These are phyloP conservation scores for Alternaria sp. DNA, from an alignment of 2,329 filamentous ascomycete species.

Conservation along the genomic window DNA sequence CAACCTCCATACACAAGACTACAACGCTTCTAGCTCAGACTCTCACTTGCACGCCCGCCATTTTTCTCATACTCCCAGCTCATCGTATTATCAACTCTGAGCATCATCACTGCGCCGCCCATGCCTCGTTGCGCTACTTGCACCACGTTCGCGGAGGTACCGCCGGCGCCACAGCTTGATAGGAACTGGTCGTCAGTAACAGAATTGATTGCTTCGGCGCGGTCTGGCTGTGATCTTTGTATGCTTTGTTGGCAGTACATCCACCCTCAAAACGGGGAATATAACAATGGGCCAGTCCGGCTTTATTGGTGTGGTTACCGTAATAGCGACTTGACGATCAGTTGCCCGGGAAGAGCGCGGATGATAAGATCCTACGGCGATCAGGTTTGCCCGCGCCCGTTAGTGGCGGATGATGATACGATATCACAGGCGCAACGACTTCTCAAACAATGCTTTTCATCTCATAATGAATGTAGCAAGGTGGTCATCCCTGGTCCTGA, in stretches of 20 bases:
- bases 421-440: neutral
- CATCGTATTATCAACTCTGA: neutral
- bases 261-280: too few relatives aligned
- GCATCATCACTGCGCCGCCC: neutral
- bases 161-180: neutral
- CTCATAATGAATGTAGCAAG: neutral
- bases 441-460: neutral
- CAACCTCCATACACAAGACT: neutral
- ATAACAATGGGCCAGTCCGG: neutral
- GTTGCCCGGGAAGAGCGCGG: too few relatives aligned
- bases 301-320: too few relatives aligned
- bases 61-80: neutral
- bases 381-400: neutral
- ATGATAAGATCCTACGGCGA: neutral
- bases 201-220: neutral
- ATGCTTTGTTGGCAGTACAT: neutral
- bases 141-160: neutral
- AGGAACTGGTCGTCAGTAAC: neutral
- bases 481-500: neutral
- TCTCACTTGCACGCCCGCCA: neutral
- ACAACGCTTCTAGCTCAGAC: neutral
- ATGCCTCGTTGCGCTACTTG: neutral
- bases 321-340: too few relatives aligned
- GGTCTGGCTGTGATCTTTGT: neutral
- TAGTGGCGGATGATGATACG: neutral